phyloP scores from a whole-genome alignment of 1,139 yeast species.

The Blastobotrys ciferrii region DNA sequence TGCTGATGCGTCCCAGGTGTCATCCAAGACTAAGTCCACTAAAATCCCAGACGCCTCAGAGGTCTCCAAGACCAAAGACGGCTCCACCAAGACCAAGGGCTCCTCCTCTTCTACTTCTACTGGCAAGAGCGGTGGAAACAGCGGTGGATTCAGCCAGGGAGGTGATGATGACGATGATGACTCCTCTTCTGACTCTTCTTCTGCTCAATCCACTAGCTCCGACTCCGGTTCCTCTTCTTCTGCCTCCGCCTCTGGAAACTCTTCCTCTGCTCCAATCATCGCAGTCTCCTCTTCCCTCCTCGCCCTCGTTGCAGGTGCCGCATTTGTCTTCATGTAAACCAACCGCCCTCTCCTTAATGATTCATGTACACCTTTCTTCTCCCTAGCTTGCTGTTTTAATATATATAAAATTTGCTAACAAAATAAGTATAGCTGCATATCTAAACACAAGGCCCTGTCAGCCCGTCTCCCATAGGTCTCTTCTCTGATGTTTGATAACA shows the following conservation, averaged over 20 bases:
- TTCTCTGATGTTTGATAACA: no score
- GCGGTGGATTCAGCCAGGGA: constrained; percentile 15
- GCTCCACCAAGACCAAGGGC: constrained; percentile 23
- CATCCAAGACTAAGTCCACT: constrained; percentile 12
- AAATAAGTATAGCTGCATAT: no score
- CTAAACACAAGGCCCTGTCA: neutral
- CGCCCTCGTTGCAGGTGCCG: constrained; percentile 6
- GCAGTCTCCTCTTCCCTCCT: constrained; percentile 10
- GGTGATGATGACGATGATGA: constrained; percentile 18
- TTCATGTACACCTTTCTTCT: neutral
- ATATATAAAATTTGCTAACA: neutral
- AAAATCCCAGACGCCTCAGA: constrained; percentile 15
- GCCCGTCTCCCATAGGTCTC: no score
- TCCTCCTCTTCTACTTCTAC: constrained; percentile 13
- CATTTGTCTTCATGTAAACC: constrained; percentile 2
- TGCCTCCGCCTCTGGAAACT: constrained; percentile 16
- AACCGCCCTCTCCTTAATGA: neutral
- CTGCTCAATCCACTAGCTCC: constrained; percentile 12
- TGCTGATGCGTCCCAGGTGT: constrained; percentile 26
- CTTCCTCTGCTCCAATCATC: constrained; percentile 11
- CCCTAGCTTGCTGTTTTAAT: neutral
- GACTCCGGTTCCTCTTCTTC: constrained; percentile 17
- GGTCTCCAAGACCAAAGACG: constrained; percentile 8
- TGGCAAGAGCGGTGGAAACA: constrained; percentile 8
- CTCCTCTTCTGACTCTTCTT: constrained; percentile 15